phyloP scores from a whole-genome alignment of 164 flowering plant genomes.

The Pachysandra terminalis region DNA sequence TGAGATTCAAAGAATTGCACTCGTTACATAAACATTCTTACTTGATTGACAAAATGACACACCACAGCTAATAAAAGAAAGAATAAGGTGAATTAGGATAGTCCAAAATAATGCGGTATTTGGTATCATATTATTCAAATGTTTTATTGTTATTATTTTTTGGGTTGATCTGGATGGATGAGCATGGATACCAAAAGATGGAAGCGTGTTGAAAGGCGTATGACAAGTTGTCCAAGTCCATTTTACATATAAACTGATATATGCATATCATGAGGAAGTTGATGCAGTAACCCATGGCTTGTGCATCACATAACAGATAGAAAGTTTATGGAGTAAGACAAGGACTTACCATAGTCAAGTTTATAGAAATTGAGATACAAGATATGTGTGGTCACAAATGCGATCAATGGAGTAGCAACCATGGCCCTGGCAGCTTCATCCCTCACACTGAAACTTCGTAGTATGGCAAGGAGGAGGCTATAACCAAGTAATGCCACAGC shows the following conservation, averaged over 20 bases:
- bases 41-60: no score
- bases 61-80: not conserved
- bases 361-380: constrained; percentile 75
- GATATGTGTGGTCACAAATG: constrained; percentile 83
- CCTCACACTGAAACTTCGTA: constrained; percentile 61
- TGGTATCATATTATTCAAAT: no score
- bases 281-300: no score
- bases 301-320: not conserved
- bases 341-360: constrained; percentile 66
- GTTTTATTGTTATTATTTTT: no score
- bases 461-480: constrained; percentile 53
- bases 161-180: not conserved
- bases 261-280: no score
- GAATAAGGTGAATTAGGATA: not conserved
- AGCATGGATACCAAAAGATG: not conserved
- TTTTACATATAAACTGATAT: no score
- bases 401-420: constrained; percentile 81
- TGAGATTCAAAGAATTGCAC: not conserved
- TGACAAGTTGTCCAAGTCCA: no score
- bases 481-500: constrained; percentile 74
- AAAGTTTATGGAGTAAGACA: not conserved
- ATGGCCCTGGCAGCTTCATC: constrained; percentile 83
- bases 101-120: not conserved
- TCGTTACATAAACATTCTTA: not conserved
- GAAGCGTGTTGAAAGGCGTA: no score